Evolutionary conservation across 768 basidiomycete species (phyloP).

Genomic region (Boletus sp.): DNA sequence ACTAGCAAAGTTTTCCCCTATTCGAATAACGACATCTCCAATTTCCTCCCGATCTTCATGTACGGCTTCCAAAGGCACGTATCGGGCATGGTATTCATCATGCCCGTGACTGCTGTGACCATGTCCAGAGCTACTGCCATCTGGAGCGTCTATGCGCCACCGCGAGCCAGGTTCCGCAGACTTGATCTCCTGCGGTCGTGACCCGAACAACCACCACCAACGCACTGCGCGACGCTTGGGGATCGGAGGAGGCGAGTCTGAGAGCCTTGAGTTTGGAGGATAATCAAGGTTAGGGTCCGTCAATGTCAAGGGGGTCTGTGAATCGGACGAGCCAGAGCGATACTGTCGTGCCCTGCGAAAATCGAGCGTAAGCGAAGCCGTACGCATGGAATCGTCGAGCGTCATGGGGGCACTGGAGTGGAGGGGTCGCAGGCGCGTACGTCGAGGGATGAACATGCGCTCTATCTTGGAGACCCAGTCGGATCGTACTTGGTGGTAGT

Average conservation of each 20-base stretch:
- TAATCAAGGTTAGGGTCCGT: conserved; percentile 1
- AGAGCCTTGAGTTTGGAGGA: conserved; percentile 3
- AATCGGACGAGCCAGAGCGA: conserved; percentile 28
- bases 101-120: conserved; percentile 11
- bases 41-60: conserved; percentile 11
- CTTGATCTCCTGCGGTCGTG: conserved; percentile 26
- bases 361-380: neutral
- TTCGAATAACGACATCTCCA: conserved; percentile 15
- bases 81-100: conserved; percentile 1
- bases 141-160: conserved; percentile 28
- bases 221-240: conserved; percentile 8
- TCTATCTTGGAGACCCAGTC: conserved; percentile 14
- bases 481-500: conserved; percentile 12
- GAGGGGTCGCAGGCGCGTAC: conserved; percentile 11
- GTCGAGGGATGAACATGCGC: conserved; percentile 15
- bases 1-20: conserved; percentile 18
- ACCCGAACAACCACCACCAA: conserved; percentile 26
- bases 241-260: conserved; percentile 2
- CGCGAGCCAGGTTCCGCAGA: conserved; percentile 16
- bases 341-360: conserved; percentile 4
- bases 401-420: conserved; percentile 17
- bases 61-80: conserved; percentile 3
- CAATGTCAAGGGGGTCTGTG: conserved; percentile 25
- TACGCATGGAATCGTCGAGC: conserved; percentile 22
- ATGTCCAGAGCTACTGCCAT: conserved; percentile 22